Evolutionary conservation across 805 yeast genomes (phyloP).

Genomic region (Starmerella potacharoeniae): DNA sequence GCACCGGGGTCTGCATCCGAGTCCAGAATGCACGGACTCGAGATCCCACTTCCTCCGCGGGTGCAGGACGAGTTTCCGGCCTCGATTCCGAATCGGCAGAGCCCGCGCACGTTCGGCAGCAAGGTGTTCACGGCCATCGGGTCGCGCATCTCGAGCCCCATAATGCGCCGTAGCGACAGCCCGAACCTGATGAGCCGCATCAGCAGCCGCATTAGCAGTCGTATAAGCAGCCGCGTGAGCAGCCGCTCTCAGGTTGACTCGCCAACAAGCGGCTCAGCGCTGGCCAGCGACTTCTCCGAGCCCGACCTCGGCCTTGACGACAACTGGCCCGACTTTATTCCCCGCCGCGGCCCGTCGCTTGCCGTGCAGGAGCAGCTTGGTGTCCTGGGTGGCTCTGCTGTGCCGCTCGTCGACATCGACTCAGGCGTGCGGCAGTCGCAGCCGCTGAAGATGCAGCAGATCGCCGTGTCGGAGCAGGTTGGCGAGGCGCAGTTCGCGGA

Average conservation of each 20-base stretch:
- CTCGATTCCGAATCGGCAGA: not conserved
- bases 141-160: slow-evolving; percentile 1
- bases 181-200: slow-evolving; percentile 14
- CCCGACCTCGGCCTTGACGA: slow-evolving; percentile 7
- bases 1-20: not conserved
- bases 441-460: not conserved
- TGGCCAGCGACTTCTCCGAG: not conserved
- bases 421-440: not conserved
- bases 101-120: slow-evolving; percentile 1
- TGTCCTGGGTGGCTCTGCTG: not conserved
- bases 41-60: not conserved
- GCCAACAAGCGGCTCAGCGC: not conserved
- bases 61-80: not conserved
- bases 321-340: slow-evolving; percentile 13
- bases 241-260: slow-evolving; percentile 11
- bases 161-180: not conserved
- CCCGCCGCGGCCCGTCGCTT: slow-evolving; percentile 10
- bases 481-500: not conserved
- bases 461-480: slow-evolving; percentile 2
- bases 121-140: not conserved
- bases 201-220: slow-evolving; percentile 1
- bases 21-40: not conserved
- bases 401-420: slow-evolving; percentile 13
- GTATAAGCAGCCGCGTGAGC: not conserved
- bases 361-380: slow-evolving; percentile 7